Evolutionary conservation across 2,329 filamentous ascomycete species (phyloP), one percentile per base, ranked within the genome.

Genomic region (Didymosphaeria variabile): DNA sequence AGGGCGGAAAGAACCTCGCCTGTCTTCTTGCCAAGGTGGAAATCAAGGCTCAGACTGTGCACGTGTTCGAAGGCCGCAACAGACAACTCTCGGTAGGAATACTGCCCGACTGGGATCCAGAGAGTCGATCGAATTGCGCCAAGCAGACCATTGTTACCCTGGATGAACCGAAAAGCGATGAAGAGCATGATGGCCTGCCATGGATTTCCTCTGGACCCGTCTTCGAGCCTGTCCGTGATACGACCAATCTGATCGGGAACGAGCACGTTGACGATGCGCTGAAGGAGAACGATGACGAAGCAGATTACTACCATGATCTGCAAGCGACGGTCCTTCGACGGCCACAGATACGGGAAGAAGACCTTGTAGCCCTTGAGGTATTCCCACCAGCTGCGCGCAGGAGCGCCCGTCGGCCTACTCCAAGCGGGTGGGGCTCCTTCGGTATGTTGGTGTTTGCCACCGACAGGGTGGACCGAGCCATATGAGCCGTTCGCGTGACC

Each of bases 271-370:
- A 99, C 87, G 52, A 89, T 83, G 63, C 95, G 90, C 81, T 97
- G 94, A 12, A 91, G 72, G 49, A 95, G 79, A 58, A 98, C 88
- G 51, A 99, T 85, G 38, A 88, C 55, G 72, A 98, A 94, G 79
- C 95, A 98, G 51, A 93, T 71, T 21, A 96, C 77, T 21, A 97
- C 93, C 57, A 94, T 86, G 26, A 93, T 67, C 80, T 97, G 90
- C 58, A 99, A 83, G 65, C 84, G 86, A 40, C 84, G 81, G 54
- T 92, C 89, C 73, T 94, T 94, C 71, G 89, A 91, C 0, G 95
- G 95, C 95, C 95, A 99, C 60, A 98, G 87, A 75, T 98, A 99
- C 0, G 94, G 94, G 76, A 98, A 96, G 80, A 99, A 97, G 55
- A 97, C 84, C 13, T 90, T 91, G 78, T 98, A 99, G 49, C 94